Evolutionary conservation across 495 filamentous ascomycete species (phyloP).

Genomic region (Aspergillus saccharolyticus): DNA sequence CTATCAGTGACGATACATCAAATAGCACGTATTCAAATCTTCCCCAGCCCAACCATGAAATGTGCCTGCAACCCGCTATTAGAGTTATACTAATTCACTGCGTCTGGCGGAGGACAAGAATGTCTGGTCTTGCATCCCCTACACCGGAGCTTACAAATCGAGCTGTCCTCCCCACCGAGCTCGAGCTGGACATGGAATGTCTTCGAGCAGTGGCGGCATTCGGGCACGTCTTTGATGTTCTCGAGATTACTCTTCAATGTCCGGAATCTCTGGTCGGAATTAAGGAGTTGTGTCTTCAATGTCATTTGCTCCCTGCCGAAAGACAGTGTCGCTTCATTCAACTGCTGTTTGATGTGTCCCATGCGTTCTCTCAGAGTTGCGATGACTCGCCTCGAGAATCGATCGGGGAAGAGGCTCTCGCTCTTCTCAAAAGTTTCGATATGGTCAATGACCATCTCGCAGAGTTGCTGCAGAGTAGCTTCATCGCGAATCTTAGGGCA

Average conservation of each 20-base stretch:
- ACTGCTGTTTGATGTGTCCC: too few relatives aligned
- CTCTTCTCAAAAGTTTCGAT: neutral
- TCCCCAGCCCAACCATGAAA: too few relatives aligned
- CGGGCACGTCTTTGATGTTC: neutral
- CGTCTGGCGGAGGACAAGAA: neutral
- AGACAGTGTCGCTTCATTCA: neutral
- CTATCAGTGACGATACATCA: neutral
- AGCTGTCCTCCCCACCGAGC: neutral
- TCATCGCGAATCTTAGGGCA: neutral
- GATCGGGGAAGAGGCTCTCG: neutral
- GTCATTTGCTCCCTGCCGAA: neutral
- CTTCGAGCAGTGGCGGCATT: neutral
- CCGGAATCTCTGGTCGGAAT: neutral
- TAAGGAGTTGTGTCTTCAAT: neutral
- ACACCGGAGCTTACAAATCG: neutral
- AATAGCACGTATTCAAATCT: too few relatives aligned
- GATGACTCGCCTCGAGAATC: neutral
- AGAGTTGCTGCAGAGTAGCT: neutral
- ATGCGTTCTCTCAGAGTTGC: too few relatives aligned
- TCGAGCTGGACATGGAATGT: neutral
- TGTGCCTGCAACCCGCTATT: neutral
- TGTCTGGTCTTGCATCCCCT: neutral
- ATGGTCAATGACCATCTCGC: neutral
- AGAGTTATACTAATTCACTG: neutral
- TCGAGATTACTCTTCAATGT: neutral